phyloP scores from a whole-genome alignment of 225 moss, liverwort and hornwort species.

The Bryoerythrophyllum caledonicum region DNA sequence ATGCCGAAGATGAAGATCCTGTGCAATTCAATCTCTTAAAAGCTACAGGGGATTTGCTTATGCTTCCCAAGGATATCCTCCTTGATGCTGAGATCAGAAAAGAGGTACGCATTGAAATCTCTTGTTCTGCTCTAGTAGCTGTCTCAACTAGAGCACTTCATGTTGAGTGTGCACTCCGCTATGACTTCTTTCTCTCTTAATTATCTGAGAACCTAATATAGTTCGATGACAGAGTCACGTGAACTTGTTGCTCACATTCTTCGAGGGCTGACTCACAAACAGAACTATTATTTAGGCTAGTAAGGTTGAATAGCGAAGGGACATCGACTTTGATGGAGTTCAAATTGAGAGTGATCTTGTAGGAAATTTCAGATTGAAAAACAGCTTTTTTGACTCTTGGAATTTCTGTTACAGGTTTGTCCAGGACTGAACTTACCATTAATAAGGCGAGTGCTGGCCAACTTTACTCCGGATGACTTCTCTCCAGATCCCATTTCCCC shows the following conservation, averaged over 20 bases:
- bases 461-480: conserved; percentile 91
- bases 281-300: neutral
- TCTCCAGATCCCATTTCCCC: conserved; percentile 94
- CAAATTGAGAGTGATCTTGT: neutral
- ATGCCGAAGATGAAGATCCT: conserved; percentile 67
- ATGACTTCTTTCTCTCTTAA: neutral
- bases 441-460: conserved; percentile 77
- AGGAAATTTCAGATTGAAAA: neutral
- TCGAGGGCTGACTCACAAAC: neutral
- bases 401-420: conserved; percentile 67
- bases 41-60: conserved; percentile 92
- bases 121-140: neutral
- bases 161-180: neutral
- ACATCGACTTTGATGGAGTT: neutral
- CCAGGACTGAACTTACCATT: conserved; percentile 88
- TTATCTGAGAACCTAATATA: neutral
- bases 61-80: conserved; percentile 81
- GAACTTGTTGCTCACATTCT: neutral
- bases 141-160: neutral
- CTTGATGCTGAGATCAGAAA: conserved; percentile 72
- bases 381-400: conserved; percentile 7
- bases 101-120: conserved; percentile 60
- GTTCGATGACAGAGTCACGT: neutral
- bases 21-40: conserved; percentile 87
- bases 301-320: neutral